Evolutionary conservation across 2,329 filamentous ascomycete genomes (phyloP).

Genomic region (Tolypocladium inflatum): DNA sequence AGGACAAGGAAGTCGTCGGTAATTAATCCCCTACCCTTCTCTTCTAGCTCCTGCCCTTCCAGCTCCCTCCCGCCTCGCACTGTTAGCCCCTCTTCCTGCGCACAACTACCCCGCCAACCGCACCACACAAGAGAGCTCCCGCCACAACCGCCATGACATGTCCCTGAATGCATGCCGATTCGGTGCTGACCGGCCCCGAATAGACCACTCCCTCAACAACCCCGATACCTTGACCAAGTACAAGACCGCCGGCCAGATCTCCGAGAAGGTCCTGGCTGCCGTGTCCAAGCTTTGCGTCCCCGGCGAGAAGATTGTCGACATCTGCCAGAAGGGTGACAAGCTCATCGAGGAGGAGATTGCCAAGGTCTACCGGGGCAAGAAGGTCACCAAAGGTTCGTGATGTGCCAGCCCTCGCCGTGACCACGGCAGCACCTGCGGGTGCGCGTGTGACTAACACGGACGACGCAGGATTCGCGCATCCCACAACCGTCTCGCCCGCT

Average conservation of each 20-base stretch:
- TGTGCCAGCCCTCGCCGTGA: neutral
- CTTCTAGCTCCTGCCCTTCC: neutral
- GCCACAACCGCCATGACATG: neutral
- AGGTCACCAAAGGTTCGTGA: constrained; percentile 74
- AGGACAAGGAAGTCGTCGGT: constrained; percentile 36
- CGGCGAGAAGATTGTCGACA: constrained; percentile 83
- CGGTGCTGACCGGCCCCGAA: neutral
- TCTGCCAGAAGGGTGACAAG: constrained; percentile 95
- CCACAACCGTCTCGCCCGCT: constrained; percentile 88
- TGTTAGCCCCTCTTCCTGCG: constrained; percentile 11
- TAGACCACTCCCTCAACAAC: constrained; percentile 85
- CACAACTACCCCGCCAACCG: constrained; percentile 8
- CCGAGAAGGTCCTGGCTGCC: constrained; percentile 86
- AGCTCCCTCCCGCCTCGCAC: neutral
- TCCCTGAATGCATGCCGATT: neutral
- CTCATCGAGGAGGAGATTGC: constrained; percentile 84
- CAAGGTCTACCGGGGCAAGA: constrained; percentile 99
- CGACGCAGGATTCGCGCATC: constrained; percentile 70
- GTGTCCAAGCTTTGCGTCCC: constrained; percentile 67
- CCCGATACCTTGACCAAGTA: constrained; percentile 97
- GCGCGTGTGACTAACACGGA: neutral
- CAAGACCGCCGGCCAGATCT: constrained; percentile 92
- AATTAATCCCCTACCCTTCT: constrained; percentile 11
- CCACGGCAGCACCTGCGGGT: neutral
- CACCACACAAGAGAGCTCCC: neutral